Conservation (phyloP, 2,329 filamentous ascomycete genomes). For the Pestalotiopsis fici region DNA sequence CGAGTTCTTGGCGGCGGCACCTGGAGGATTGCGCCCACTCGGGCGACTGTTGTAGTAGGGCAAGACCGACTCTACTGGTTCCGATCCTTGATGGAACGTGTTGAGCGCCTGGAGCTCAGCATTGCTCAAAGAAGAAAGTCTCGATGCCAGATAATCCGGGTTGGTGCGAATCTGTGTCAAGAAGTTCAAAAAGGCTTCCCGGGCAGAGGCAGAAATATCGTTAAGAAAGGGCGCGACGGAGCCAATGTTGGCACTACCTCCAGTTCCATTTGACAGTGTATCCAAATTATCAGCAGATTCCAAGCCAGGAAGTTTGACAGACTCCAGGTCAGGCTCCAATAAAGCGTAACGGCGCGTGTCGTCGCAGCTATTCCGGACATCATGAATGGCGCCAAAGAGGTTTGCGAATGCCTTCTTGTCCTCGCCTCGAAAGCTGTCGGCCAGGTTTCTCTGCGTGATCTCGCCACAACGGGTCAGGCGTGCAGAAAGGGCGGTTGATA, state of each 20-base stretch:
- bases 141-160: constrained; percentile 82
- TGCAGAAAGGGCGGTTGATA: constrained; percentile 74
- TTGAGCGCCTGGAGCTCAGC: constrained; percentile 78
- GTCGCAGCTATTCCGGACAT: constrained; percentile 77
- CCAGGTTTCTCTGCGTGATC: constrained; percentile 72
- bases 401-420: constrained; percentile 77
- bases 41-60: constrained; percentile 60
- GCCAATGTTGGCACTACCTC: constrained; percentile 28
- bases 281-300: constrained; percentile 52
- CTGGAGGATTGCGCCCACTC: constrained; percentile 45
- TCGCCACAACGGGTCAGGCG: constrained; percentile 75
- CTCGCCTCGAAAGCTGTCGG: constrained; percentile 76
- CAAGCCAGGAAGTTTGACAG: constrained; percentile 52
- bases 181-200: constrained; percentile 77
- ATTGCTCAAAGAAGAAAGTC: constrained; percentile 74
- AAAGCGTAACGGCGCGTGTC: constrained; percentile 70
- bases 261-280: constrained; percentile 44
- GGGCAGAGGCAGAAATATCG: constrained; percentile 73
- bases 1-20: constrained; percentile 46
- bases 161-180: constrained; percentile 82
- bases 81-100: constrained; percentile 75
- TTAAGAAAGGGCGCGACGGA: constrained; percentile 61
- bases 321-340: constrained; percentile 71
- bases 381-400: constrained; percentile 76
- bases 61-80: constrained; percentile 81